These are phyloP conservation scores for Schrenkiella parvula DNA, from an alignment of 345 rosid genomes.

Conservation along the genomic window DNA sequence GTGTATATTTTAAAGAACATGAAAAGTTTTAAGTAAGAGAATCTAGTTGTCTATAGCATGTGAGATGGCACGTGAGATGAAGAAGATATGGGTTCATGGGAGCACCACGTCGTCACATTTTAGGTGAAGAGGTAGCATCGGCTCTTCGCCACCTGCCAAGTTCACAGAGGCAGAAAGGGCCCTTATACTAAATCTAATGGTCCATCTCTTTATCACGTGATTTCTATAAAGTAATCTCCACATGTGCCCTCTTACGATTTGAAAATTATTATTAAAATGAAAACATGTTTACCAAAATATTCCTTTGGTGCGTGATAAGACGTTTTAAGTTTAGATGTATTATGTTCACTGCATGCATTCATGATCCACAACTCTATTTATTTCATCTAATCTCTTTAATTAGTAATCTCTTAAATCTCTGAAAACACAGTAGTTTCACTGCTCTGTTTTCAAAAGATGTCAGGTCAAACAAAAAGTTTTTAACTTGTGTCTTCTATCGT, in stretches of 20 bases:
- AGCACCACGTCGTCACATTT: conserved; percentile 16
- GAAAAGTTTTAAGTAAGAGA: background rate
- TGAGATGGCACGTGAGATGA: conserved; percentile 14
- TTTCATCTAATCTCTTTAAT: background rate
- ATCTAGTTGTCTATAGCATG: conserved; percentile 18
- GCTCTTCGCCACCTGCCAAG: conserved; percentile 25
- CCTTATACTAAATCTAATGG: conserved; percentile 2
- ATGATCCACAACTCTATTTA: background rate
- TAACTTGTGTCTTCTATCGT: background rate
- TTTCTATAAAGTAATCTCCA: conserved; percentile 2
- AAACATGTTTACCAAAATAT: background rate
- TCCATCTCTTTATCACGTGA: conserved; percentile 29
- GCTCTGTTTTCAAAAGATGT: background rate
- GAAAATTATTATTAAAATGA: background rate
- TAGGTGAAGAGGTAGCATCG: conserved; percentile 5
- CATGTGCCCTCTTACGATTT: conserved; percentile 3
- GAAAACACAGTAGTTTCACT: background rate
- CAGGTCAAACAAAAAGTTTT: background rate
- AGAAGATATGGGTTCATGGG: conserved; percentile 12
- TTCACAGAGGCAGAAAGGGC: conserved; percentile 9
- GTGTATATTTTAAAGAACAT: background rate
- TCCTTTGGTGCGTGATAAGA: conserved; percentile 14
- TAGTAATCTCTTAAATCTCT: background rate
- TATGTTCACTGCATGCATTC: conserved; percentile 12
- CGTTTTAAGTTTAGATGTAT: background rate